Base-by-base conservation (phyloP, 108 stramenopile species). In the Bacterosira constricta region DNA sequence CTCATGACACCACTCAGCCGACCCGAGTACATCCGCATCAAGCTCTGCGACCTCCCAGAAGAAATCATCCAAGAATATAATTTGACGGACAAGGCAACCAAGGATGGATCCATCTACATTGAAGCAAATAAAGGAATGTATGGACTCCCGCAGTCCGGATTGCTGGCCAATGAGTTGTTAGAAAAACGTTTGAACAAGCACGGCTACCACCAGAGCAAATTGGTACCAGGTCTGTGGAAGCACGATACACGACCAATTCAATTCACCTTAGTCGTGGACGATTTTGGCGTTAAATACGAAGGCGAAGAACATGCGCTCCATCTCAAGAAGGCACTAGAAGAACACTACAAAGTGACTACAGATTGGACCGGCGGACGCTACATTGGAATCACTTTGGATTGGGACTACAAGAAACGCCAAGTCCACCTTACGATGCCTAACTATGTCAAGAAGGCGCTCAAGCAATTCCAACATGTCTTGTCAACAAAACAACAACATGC, bases 141-240 rank as follows among this genome's bases (percentile, higher is more conserved):
- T 35, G 84, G 84, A 12, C 62, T 85, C 10, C 50, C 63, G 9
- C 63, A 80, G 46, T 66, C 83, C n/a, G 83, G 77, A 4, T 50
- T 38, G 10, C 27, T 85, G 11, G 84, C 79, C 46, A 32, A 79
- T 42, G 66, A 85, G 29, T 42, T 35, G n/a, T 69, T 82, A 3
- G 31, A 42, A 2, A 17, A 64, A 7, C 41, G 47, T 56, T 39
- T 75, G 4, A 37, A 6, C 34, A 23, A 35, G 1, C 21, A 54
- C 45, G 67, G 67, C 3, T 76, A 76, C 39, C 52, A 8, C 52
- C 25, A 54, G 4, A 26, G 52, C 27, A 4, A 3, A 42, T 13
- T 47, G 4, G 46, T 10, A 2, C 42, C 42, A 44, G 42, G 42
- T 1, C 42, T 44, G 42, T 44, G 42, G 42, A 44, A 13, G 42